These are phyloP conservation scores for Nissolia schottii DNA, from an alignment of 306 rosid species.

Conservation along the genomic window DNA sequence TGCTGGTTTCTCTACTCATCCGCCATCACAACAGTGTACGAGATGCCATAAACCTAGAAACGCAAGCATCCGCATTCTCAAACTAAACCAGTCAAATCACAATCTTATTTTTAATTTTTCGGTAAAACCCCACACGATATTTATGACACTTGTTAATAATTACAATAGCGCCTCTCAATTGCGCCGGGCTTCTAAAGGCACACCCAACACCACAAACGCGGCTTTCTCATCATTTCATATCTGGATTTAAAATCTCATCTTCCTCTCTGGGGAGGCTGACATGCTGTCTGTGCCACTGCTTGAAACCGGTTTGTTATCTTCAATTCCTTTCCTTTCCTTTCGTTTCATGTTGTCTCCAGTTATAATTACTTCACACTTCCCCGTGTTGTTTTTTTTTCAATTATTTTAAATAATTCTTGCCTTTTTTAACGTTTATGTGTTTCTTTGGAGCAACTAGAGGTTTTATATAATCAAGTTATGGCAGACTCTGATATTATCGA, in stretches of 20 bases:
- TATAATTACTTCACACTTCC: neutral
- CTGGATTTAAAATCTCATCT: neutral
- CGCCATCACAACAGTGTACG: neutral
- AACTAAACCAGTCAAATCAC: neutral
- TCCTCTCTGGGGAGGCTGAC: neutral
- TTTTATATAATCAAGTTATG: neutral
- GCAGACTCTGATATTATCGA: neutral
- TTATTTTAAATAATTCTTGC: neutral
- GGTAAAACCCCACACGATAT: neutral
- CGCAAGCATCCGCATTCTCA: neutral
- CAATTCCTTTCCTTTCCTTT: neutral
- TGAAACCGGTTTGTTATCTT: slow-evolving; percentile 14
- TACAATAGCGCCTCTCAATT: neutral
- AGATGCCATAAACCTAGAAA: neutral
- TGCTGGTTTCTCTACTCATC: neutral
- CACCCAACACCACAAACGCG: neutral
- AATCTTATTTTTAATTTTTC: neutral
- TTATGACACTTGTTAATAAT: neutral
- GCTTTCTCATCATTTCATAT: neutral
- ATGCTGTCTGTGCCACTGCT: neutral
- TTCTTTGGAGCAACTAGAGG: neutral
- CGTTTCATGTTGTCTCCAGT: neutral
- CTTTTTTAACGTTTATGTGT: neutral
- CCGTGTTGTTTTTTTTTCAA: neutral
- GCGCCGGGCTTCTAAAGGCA: neutral